Evolutionary conservation across 805 yeast species (phyloP), one percentile per base, ranked within the genome.

Genomic region (Yarrowia sp.): DNA sequence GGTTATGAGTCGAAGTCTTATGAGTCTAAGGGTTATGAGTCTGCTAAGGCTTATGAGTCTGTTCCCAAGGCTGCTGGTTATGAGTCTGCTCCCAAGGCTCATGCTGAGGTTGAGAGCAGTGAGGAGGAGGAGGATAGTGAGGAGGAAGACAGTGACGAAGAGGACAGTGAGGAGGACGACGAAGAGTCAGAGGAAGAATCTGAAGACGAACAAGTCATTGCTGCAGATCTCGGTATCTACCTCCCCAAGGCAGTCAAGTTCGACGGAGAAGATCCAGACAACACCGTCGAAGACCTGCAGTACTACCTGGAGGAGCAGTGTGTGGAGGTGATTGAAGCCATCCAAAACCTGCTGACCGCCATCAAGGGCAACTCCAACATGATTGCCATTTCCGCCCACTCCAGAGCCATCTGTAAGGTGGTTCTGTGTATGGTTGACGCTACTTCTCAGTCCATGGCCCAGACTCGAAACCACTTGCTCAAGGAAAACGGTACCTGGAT

Each of bases 401-500:
- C 97, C 0, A 78, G 77, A 66, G 90, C 89, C n/a, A 92, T 93
- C 67, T 85, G 87, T 65, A 80, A 75, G 64, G 96, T 90, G 59
- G 92, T 92, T 36, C 80, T 84, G 36, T 92, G 88, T 72, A 92
- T 93, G 96, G 86, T 92, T 7, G 92, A 86, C 68, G 96, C 97
- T 49, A 90, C 98, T 1, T 86, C 87, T 70, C 84, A 85, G 5
- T 86, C 96, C 24, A 91, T 92, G 96, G 83, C 86, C 68, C 97
- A 91, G 76, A 88, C 95, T 38, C 84, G 96, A 71, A 90, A 92
- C 75, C 83, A 85, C 56, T 88, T 87, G 71, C 83, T 92, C 70
- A 90, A 88, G 78, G 96, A 90, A 67, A 96, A 92, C 75, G 97
- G 97, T 2, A 81, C 84, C 66, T 93, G 96, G 88, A 96, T 93